A percentile compares a stretch with the other conserved stretches of the same genome.
Conservation (phyloP, 192 early-diverging fungal species). For the Backusella tarrabulga region DNA sequence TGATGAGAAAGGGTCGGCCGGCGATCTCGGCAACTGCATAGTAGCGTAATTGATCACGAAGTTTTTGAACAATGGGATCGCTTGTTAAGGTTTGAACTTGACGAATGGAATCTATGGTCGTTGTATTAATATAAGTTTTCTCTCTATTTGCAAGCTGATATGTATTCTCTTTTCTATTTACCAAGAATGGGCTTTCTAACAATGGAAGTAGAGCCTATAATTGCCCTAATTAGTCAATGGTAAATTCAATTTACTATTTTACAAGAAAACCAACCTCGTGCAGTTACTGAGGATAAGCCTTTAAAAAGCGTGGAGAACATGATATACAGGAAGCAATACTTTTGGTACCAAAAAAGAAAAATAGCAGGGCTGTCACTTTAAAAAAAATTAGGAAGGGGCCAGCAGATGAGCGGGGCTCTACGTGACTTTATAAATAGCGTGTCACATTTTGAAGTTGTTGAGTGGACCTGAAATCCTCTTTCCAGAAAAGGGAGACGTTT, state of each 20-base stretch:
- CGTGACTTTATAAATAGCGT: neutral
- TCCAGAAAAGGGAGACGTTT: too few relatives aligned
- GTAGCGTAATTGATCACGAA: slow-evolving; percentile 68
- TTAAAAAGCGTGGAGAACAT: slow-evolving; percentile 8
- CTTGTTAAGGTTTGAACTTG: slow-evolving; percentile 10
- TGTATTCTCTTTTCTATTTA: slow-evolving; percentile 1
- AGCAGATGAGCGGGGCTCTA: neutral
- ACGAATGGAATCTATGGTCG: slow-evolving; percentile 5
- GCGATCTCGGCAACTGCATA: slow-evolving; percentile 90
- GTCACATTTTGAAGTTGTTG: neutral
- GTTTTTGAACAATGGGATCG: slow-evolving; percentile 22
- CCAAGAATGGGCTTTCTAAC: slow-evolving; percentile 6
- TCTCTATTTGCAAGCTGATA: neutral
- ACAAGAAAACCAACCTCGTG: slow-evolving; percentile 1
- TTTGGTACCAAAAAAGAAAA: slow-evolving; percentile 1
- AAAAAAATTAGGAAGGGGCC: slow-evolving; percentile 2
- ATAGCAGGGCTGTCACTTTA: slow-evolving; percentile 11
- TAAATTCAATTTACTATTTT: neutral
- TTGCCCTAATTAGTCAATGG: neutral
- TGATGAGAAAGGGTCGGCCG: slow-evolving; percentile 83
- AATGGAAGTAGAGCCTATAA: slow-evolving; percentile 4
- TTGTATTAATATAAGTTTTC: neutral
- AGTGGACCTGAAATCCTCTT: neutral
- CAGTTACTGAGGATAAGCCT: neutral
- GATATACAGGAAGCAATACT: neutral